Base-by-base conservation (phyloP, 2,329 filamentous ascomycete genomes). In the Aspergillus sergii region DNA sequence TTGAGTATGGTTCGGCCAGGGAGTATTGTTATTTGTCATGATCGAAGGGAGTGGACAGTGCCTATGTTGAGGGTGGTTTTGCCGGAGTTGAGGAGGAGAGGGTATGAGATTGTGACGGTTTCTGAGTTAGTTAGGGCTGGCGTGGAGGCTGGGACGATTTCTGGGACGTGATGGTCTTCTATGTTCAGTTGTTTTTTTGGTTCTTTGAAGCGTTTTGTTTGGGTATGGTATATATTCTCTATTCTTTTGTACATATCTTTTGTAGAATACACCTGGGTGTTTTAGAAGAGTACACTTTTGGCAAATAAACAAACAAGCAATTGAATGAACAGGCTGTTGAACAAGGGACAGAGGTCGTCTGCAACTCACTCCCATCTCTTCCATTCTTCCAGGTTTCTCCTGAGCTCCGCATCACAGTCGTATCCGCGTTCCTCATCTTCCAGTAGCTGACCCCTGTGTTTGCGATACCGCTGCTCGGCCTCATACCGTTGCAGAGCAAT, bases 21-120 rank as follows among this genome's bases (percentile, higher is more conserved):
- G 0, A 89, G 86, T 32, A 90, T 97, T 62, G 89, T 97, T 65
- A 89, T 97, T 58, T 94, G 92, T 73, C 93, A 97, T 80, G 93
- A 97, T 80, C 78, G 93, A 68, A 84, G 93, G 72, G 81, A 84
- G n/a, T 96, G 93, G 91, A 96, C 92, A 30, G 83, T 85, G 55
- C 90, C 91, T 0, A 95, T 96, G 91, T 74, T 96, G 77, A 81
- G 82, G 45, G 85, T 81, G 64, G 89, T 95, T 45, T 76, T 97
- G 68, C 90, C 90, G 0, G 89, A 91, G 73, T 79, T 96, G 71
- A 88, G 81, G 76, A 81, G 81, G 65, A 84, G 86, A 67, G 92
- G 92, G 0, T 96, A 92, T 75, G 81, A 80, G 61, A 83, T 94
- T 43, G 89, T 92, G 34, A 91, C 89, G 19, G 80, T 96, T 23